A percentile compares a stretch with the other conserved stretches of the same genome.
Evolutionary conservation across 2,329 filamentous ascomycete species (phyloP).

Genomic region (Ophiobolus disseminans): DNA sequence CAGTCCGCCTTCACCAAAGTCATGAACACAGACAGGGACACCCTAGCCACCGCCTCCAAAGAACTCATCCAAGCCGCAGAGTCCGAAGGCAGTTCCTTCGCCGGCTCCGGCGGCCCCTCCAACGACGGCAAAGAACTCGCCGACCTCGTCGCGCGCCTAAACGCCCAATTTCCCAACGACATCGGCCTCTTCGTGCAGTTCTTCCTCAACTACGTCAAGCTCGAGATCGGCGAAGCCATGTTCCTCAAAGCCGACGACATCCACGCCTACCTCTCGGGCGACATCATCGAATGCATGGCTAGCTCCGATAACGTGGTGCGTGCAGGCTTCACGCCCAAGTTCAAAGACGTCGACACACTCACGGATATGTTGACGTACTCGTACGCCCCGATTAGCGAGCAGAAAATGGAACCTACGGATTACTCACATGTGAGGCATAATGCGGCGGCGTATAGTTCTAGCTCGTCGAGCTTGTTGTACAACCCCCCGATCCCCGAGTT

Average conservation of each 20-base stretch:
- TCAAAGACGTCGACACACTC: conserved; percentile 91
- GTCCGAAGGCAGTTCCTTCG: conserved; percentile 74
- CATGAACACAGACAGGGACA: conserved; percentile 76
- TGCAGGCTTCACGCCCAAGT: conserved; percentile 96
- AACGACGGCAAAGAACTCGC: conserved; percentile 74
- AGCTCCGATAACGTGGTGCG: conserved; percentile 98
- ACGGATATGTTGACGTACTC: conserved; percentile 93
- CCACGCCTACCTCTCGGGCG: conserved; percentile 89
- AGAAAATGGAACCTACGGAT: conserved; percentile 86
- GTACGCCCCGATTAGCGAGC: conserved; percentile 91
- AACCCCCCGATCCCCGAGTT: conserved; percentile 98
- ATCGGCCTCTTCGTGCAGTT: conserved; percentile 95
- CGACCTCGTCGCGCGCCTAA: conserved; percentile 76
- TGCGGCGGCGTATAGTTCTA: conserved; percentile 78
- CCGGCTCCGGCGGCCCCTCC: conserved; percentile 71
- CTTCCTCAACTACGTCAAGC: conserved; percentile 93
- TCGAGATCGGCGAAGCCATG: conserved; percentile 89
- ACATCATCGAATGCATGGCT: conserved; percentile 99
- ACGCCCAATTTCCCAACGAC: conserved; percentile 83
- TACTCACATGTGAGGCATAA: conserved; percentile 89
- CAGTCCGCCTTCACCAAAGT: conserved; percentile 77
- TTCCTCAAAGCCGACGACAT: conserved; percentile 97
- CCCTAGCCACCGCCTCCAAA: conserved; percentile 69
- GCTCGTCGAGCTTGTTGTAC: conserved; percentile 77
- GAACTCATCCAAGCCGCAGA: conserved; percentile 75